Base-by-base conservation (phyloP, 805 yeast species). In the Lachancea quebecensis region DNA sequence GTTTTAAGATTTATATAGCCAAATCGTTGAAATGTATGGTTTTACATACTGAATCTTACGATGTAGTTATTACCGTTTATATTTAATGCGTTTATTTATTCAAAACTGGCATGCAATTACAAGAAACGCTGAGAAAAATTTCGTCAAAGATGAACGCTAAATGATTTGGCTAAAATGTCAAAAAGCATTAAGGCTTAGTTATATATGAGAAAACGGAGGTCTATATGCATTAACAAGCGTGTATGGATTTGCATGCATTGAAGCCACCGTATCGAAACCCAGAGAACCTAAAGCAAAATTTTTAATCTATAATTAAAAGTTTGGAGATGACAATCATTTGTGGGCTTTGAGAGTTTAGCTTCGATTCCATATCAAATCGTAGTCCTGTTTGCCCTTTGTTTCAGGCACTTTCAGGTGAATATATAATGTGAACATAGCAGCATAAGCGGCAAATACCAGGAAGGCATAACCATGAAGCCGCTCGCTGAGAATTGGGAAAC, bases 381-480 rank as follows among this genome's bases (percentile, higher is more conserved):
- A 52, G 29, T 49, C 51, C 1, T 40, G 16, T 39, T 52, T 56
- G 12, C 57, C 55, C 34, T 52, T 55, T 0, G 95, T 86, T 59
- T 87, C 95, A 1, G 96, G 96, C 7, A 87, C 69, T 37, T 59
- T 59, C 3, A 43, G 56, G 41, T 62, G 56, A 18, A 81, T 70
- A 55, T 56, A 60, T 5, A 42, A 18, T 28, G 69, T 71, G 52
- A 82, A 77, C 2, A 66, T 41, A 1, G 65, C 66, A 55, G 90
- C 78, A 53, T 78, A 72, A 3, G 64, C 44, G 0, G 90, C 79
- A 64, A 93, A 90, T 9, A 86, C 59, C 46, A 79, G 70, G 68
- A 86, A 93, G 27, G 85, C 88, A 39, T 76, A 78, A 0, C 96
- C 89, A 9, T 96, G 96, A 34, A 90, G 61, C 45, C 64, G 50